These are phyloP conservation scores for Cystobasidium pallidum DNA, from an alignment of 1,284 basidiomycete genomes.

Conservation along the genomic window DNA sequence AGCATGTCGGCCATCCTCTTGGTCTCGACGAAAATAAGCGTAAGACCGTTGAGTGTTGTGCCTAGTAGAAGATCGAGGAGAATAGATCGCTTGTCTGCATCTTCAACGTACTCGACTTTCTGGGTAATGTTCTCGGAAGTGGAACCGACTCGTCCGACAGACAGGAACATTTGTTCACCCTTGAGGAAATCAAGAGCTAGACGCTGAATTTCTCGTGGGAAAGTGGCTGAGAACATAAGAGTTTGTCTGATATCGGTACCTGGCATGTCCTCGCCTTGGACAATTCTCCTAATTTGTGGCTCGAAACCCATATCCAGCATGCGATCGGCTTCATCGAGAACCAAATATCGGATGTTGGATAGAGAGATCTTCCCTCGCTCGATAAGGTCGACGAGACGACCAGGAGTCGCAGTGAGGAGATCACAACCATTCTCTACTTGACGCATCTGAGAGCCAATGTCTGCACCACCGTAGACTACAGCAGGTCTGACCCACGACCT, in stretches of 20 bases:
- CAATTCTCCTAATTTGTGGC: slow-evolving; percentile 97
- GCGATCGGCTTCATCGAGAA: slow-evolving; percentile 98
- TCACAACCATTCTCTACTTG: slow-evolving; percentile 96
- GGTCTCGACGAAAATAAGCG: slow-evolving; percentile 98
- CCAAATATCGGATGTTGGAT: slow-evolving; percentile 94
- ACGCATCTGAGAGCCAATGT: slow-evolving; percentile 93
- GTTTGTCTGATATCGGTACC: slow-evolving; percentile 89
- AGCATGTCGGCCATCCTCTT: slow-evolving; percentile 99
- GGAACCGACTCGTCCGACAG: slow-evolving; percentile 95
- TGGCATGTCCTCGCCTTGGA: slow-evolving; percentile 98
- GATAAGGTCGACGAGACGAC: slow-evolving; percentile 96
- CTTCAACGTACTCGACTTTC: slow-evolving; percentile 97
- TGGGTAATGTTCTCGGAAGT: slow-evolving; percentile 99
- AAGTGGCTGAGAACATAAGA: slow-evolving; percentile 99
- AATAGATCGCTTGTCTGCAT: slow-evolving; percentile 93
- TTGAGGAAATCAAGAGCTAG: slow-evolving; percentile 55
- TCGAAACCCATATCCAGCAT: slow-evolving; percentile 99
- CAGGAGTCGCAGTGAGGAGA: slow-evolving; percentile 95
- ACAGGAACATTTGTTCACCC: slow-evolving; percentile 87
- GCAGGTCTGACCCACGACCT: slow-evolving; percentile 99
- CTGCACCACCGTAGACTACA: slow-evolving; percentile 98
- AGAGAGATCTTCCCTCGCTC: slow-evolving; percentile 97
- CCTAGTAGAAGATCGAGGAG: slow-evolving; percentile 81
- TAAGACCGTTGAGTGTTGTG: slow-evolving; percentile 69
- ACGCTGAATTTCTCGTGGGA: slow-evolving; percentile 96